Base-by-base conservation (phyloP, 768 basidiomycete species). In the Rhodotorula paludigena region DNA sequence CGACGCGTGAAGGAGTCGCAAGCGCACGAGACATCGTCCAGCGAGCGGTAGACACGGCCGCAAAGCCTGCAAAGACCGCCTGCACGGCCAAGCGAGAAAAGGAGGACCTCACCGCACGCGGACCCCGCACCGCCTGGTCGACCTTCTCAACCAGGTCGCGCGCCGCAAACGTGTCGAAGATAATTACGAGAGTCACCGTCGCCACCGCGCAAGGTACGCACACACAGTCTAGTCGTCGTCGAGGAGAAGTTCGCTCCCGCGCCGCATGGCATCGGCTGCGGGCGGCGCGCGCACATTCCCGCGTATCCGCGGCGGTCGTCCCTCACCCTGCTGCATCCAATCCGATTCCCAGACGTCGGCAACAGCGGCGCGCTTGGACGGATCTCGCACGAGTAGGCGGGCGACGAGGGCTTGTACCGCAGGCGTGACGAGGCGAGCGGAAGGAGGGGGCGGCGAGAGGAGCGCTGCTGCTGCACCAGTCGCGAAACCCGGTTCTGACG, bases 351-450 rank as follows among this genome's bases (percentile, higher is more conserved):
- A 87, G 59, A 92, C 65, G 45, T 87, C 84, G 35, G 74, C 81
- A 39, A 59, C 47, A 16, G 55, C 57, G 18, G 90, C 80, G n/a
- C 90, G 80, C 71, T 84, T 83, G 72, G 63, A 66, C n/a, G 87
- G 84, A 77, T 92, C 86, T 35, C 90, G 80, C 28, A 88, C 86
- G 48, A 93, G 80, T 56, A 93, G 74, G 53, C 81, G 78, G 16
- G 76, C 82, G 1, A 88, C 89, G 45, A 89, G 78, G 28, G 82
- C 74, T 75, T 81, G 81, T 52, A 84, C 82, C 11, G 83, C 84
- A 21, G 76, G 64, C 33, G 78, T 79, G 20, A 75, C 73, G 35
- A 77, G 71, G 11, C 76, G 66, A 2, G 60, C 15, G 14, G 59
- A 60, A 15, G 48, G 39, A 3, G 48, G 28, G 18, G 59, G 18